Evolutionary conservation across 352 stramenopile species (phyloP).

Genomic region (Phytopythium chamaehyphon): DNA sequence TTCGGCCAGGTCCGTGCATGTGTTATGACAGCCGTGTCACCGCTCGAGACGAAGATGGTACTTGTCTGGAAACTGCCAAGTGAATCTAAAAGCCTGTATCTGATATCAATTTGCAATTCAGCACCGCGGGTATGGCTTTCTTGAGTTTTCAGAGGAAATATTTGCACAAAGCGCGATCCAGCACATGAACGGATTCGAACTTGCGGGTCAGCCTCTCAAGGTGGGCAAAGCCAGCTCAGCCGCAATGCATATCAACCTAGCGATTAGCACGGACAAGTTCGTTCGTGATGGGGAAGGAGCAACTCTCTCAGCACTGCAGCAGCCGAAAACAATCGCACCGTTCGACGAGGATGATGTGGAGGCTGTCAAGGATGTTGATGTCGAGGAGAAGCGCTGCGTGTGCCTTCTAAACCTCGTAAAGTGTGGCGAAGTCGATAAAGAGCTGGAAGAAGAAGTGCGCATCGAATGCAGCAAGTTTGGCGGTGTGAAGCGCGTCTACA

Average conservation of each 20-base stretch:
- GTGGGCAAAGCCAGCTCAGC: slow-evolving; percentile 72
- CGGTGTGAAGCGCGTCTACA: slow-evolving; percentile 43
- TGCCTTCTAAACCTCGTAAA: slow-evolving; percentile 73
- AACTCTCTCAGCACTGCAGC: neutral
- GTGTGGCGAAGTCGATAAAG: slow-evolving; percentile 63
- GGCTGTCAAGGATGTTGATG: slow-evolving; percentile 38
- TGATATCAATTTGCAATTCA: slow-evolving; percentile 5
- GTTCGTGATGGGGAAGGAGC: slow-evolving; percentile 20
- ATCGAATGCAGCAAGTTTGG: slow-evolving; percentile 67
- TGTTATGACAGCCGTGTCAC: slow-evolving; percentile 60
- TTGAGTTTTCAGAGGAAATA: slow-evolving; percentile 62
- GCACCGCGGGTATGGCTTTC: slow-evolving; percentile 75
- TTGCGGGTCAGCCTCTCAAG: slow-evolving; percentile 69
- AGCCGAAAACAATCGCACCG: slow-evolving; percentile 17
- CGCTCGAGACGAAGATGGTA: slow-evolving; percentile 49
- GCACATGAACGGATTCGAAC: slow-evolving; percentile 81
- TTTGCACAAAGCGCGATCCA: slow-evolving; percentile 66
- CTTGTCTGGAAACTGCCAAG: slow-evolving; percentile 2
- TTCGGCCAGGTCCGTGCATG: slow-evolving; percentile 63
- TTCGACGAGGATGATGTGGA: slow-evolving; percentile 64
- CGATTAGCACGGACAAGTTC: slow-evolving; percentile 61
- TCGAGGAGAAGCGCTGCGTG: slow-evolving; percentile 47
- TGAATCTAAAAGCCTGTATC: slow-evolving; percentile 3
- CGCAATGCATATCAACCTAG: slow-evolving; percentile 63
- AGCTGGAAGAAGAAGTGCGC: slow-evolving; percentile 63